A percentile compares a stretch with the other conserved stretches of the same genome.
phyloP scores from a whole-genome alignment of 163 green algal species.

The Trebouxia gelatinosa region DNA sequence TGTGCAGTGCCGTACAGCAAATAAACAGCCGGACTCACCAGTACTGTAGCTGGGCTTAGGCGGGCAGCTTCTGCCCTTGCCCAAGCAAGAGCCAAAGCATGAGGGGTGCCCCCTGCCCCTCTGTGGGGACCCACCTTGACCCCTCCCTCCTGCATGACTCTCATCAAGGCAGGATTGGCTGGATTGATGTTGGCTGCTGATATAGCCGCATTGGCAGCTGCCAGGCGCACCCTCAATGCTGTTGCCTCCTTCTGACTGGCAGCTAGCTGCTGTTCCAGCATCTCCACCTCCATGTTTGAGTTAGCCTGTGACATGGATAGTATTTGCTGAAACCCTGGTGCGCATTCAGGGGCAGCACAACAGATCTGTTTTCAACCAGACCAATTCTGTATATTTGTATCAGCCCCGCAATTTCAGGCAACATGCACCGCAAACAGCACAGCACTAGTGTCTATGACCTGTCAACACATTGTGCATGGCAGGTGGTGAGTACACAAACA shows the following conservation, averaged over 20 bases:
- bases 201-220: slow-evolving; percentile 33
- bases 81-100: slow-evolving; percentile 50
- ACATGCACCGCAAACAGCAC: no score
- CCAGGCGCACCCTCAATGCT: slow-evolving; percentile 40
- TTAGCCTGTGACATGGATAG: slow-evolving; percentile 51
- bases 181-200: slow-evolving; percentile 8
- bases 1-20: no score
- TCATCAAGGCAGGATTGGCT: slow-evolving; percentile 24
- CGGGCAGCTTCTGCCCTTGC: slow-evolving; percentile 17
- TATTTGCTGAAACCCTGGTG: no score
- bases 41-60: not conserved
- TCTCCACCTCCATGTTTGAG: slow-evolving; percentile 52
- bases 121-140: slow-evolving; percentile 7
- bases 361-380: no score
- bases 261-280: slow-evolving; percentile 45
- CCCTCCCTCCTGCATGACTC: not conserved
- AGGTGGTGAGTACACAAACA: not conserved
- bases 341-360: no score
- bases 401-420: no score
- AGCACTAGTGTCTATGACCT: no score
- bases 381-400: not conserved
- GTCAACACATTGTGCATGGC: no score
- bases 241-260: slow-evolving; percentile 40
- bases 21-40: no score
- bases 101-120: slow-evolving; percentile 48